A percentile compares a stretch with the other conserved stretches of the same genome.
phyloP scores from a whole-genome alignment of 1,139 yeast species.

The Meyerozyma carpophila region DNA sequence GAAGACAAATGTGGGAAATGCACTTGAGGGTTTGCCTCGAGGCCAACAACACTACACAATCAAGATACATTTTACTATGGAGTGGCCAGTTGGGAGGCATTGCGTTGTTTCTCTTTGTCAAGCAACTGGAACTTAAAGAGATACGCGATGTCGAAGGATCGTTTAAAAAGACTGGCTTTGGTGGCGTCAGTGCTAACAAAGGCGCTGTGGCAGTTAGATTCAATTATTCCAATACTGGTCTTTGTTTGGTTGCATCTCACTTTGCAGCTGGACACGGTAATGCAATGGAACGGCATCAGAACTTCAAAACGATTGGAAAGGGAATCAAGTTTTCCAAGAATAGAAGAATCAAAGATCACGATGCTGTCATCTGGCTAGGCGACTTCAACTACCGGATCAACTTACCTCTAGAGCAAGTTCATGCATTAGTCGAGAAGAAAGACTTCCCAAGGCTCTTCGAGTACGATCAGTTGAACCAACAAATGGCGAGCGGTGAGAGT shows the following conservation, averaged over 20 bases:
- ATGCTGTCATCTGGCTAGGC: constrained; percentile 87
- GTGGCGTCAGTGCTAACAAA: constrained; percentile 71
- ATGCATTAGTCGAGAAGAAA: constrained; percentile 45
- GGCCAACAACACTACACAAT: constrained; percentile 23
- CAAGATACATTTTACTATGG: constrained; percentile 65
- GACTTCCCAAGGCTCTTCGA: constrained; percentile 53
- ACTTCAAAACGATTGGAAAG: constrained; percentile 56
- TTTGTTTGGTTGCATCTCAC: constrained; percentile 54
- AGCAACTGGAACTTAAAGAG: constrained; percentile 10
- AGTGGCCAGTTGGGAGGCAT: constrained; percentile 93
- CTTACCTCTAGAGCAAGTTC: constrained; percentile 59
- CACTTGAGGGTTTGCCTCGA: constrained; percentile 58
- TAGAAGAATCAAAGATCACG: constrained; percentile 61
- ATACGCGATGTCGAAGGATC: constrained; percentile 10
- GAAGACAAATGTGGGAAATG: constrained; percentile 74
- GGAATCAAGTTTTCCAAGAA: constrained; percentile 49
- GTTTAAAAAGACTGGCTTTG: constrained; percentile 14
- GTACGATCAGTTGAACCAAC: constrained; percentile 71
- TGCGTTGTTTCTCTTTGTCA: constrained; percentile 46
- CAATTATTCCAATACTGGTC: constrained; percentile 51
- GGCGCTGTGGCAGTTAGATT: constrained; percentile 90
- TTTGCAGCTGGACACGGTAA: constrained; percentile 84
- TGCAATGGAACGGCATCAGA: constrained; percentile 77
- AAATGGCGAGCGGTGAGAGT: constrained; percentile 64
- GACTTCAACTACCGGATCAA: constrained; percentile 85